These are phyloP conservation scores for Fusarium nygamai DNA, from an alignment of 2,329 filamentous ascomycete genomes.

Conservation along the genomic window DNA sequence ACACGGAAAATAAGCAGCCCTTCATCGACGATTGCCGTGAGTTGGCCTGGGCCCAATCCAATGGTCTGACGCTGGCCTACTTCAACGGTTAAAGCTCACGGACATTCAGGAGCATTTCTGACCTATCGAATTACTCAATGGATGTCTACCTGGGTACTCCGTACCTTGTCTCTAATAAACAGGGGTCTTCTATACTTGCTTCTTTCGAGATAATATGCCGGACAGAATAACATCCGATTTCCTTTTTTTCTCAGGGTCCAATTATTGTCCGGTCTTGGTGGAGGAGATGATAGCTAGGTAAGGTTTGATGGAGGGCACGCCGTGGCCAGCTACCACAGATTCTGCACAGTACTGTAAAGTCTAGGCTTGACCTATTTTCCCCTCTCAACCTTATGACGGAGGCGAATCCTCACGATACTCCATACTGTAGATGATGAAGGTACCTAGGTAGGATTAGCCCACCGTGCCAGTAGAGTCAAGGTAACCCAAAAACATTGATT, in stretches of 20 bases:
- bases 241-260: constrained; percentile 17
- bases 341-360: background rate
- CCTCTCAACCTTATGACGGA: constrained; percentile 1
- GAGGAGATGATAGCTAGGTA: background rate
- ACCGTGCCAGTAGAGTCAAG: constrained; percentile 26
- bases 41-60: background rate
- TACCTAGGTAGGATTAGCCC: constrained; percentile 23
- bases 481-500: constrained; percentile 32
- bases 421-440: background rate
- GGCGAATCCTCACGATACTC: constrained; percentile 1
- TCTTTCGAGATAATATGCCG: background rate
- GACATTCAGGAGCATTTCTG: constrained; percentile 13
- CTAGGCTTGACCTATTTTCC: constrained; percentile 1
- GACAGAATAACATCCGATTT: background rate
- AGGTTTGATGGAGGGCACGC: background rate
- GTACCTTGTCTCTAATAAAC: constrained; percentile 8
- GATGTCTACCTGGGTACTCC: background rate
- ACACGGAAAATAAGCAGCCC: constrained; percentile 18
- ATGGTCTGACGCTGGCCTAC: constrained; percentile 14
- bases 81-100: constrained; percentile 12
- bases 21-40: constrained; percentile 27
- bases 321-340: background rate
- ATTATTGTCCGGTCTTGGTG: background rate
- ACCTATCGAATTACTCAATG: constrained; percentile 18
- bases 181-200: constrained; percentile 22